phyloP scores from a whole-genome alignment of 129 eudicot species.

The Lonicera japonica region DNA sequence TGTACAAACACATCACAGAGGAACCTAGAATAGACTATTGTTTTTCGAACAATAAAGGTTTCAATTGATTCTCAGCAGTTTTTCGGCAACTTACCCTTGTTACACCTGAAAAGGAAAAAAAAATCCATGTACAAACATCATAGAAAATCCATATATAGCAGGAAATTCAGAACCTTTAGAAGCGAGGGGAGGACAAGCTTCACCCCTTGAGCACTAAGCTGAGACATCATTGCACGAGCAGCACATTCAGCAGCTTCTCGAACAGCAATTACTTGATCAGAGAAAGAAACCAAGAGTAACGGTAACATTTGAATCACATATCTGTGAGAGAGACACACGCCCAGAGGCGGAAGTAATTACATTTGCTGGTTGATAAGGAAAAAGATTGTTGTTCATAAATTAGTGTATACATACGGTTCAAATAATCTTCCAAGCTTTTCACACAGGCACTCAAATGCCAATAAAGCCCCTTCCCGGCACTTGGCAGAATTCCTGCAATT shows the following conservation, averaged over 20 bases:
- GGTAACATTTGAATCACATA: constrained; percentile 93
- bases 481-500: constrained; percentile 83
- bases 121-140: neutral
- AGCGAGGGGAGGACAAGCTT: constrained; percentile 97
- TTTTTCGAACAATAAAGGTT: no score
- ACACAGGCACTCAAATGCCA: constrained; percentile 96
- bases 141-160: neutral
- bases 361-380: neutral
- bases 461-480: constrained; percentile 87
- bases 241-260: constrained; percentile 99
- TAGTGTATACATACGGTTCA: constrained; percentile 73
- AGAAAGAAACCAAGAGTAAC: constrained; percentile 77
- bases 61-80: no score
- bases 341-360: neutral
- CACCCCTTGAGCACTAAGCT: constrained; percentile 93
- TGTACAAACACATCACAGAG: neutral
- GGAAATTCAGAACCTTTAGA: constrained; percentile 51
- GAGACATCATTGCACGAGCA: constrained; percentile 99
- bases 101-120: no score
- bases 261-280: constrained; percentile 97
- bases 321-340: constrained; percentile 23
- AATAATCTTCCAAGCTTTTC: constrained; percentile 93
- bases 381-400: neutral
- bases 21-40: no score
- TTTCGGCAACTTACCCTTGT: no score